Conservation (phyloP, 129 eudicot species). For the Helianthus tuberosus region DNA sequence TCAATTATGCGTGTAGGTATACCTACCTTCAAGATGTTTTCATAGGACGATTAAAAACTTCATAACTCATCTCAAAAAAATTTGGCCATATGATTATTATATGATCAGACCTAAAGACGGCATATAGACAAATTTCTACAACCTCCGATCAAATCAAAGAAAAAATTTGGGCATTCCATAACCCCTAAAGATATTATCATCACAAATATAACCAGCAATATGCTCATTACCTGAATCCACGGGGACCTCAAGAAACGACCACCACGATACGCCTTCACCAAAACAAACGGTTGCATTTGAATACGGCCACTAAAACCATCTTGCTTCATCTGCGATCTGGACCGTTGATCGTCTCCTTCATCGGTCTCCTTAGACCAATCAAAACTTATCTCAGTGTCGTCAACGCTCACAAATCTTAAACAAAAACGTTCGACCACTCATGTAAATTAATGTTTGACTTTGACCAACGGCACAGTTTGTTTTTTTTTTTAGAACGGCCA, state of each 20-base stretch:
- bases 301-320: conserved; percentile 8
- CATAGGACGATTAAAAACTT: no score
- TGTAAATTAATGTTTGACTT: background rate
- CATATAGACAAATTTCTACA: conserved; percentile 17
- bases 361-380: conserved; percentile 12
- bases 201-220: conserved; percentile 37
- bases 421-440: background rate
- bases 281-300: conserved; percentile 8
- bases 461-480: background rate
- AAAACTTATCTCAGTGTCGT: conserved; percentile 19
- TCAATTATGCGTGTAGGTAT: no score
- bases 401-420: conserved; percentile 33
- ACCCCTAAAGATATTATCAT: conserved; percentile 40
- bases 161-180: conserved; percentile 36
- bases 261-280: conserved; percentile 21
- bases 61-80: no score
- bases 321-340: conserved; percentile 23
- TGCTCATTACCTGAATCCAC: conserved; percentile 36
- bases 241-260: conserved; percentile 19
- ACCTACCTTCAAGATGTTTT: no score
- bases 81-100: no score
- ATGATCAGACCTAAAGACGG: background rate
- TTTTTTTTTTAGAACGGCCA: no score
- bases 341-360: conserved; percentile 14
- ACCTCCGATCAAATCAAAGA: conserved; percentile 9